Evolutionary conservation across 2,329 filamentous ascomycete species (phyloP).

Genomic region (Ophiostoma triangulosporum): DNA sequence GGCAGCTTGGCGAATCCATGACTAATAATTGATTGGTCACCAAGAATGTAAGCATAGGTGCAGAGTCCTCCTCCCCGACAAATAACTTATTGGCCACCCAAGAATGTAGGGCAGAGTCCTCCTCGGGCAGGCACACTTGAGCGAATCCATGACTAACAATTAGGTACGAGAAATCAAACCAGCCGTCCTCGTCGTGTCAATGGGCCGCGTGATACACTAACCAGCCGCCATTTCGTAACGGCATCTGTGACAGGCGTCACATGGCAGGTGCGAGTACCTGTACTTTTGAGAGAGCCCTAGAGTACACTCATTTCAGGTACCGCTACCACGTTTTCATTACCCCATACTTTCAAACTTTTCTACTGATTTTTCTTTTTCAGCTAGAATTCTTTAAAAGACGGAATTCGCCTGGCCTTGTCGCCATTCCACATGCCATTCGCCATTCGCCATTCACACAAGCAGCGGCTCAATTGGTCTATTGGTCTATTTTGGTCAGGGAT

Average conservation of each 20-base stretch:
- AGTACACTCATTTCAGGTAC: background rate
- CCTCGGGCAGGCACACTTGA: background rate
- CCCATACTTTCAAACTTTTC: constrained; percentile 5
- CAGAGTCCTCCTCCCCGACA: no score
- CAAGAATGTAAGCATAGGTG: no score
- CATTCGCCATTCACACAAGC: no score
- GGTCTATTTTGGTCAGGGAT: no score
- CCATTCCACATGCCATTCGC: no score
- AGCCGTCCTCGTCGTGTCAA: background rate
- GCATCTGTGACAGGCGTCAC: constrained; percentile 10
- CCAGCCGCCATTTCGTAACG: constrained; percentile 17
- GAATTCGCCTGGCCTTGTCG: no score
- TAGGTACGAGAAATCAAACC: constrained; percentile 18
- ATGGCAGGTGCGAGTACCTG: background rate
- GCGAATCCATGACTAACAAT: constrained; percentile 19
- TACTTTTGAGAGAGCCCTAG: background rate
- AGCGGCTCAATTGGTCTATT: no score
- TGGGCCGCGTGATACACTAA: constrained; percentile 10
- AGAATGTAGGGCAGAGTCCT: background rate
- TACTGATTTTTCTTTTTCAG: background rate
- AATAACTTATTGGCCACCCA: no score
- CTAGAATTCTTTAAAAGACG: background rate
- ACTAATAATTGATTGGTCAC: no score
- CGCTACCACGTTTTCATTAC: background rate
- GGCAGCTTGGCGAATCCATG: no score